Evolutionary conservation across 2,329 filamentous ascomycete genomes (phyloP).

Genomic region (Trichoderma sp.): DNA sequence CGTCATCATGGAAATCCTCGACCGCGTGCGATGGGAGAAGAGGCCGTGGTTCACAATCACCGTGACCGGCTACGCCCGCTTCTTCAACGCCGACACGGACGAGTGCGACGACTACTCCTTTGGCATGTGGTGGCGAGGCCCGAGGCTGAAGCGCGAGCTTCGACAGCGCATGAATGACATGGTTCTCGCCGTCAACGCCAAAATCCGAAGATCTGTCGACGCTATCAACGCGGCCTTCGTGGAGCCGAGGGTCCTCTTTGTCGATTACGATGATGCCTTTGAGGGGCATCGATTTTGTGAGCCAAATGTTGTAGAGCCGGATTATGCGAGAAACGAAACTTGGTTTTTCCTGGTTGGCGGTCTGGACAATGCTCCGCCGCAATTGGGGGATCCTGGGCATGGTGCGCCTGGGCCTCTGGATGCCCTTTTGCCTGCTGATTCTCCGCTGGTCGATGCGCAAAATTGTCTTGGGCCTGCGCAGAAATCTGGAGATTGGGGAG

Average conservation of each 20-base stretch:
- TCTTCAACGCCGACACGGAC: conserved; percentile 51
- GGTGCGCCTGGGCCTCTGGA: background rate
- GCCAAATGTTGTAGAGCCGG: conserved; percentile 47
- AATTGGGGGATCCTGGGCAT: background rate
- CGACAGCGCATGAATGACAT: conserved; percentile 50
- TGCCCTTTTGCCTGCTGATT: conserved; percentile 37
- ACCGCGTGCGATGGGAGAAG: conserved; percentile 50
- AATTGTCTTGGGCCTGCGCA: conserved; percentile 43
- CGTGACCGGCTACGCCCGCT: conserved; percentile 54
- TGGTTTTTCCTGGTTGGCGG: conserved; percentile 56
- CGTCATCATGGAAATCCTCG: conserved; percentile 49
- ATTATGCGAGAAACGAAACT: conserved; percentile 48
- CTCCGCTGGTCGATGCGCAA: conserved; percentile 44
- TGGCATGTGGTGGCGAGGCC: conserved; percentile 51
- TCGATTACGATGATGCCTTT: conserved; percentile 50
- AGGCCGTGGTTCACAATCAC: conserved; percentile 48
- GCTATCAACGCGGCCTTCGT: conserved; percentile 45
- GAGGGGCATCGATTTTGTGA: conserved; percentile 53
- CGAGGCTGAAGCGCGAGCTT: conserved; percentile 46
- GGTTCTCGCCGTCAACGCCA: conserved; percentile 48
- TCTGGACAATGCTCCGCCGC: conserved; percentile 42
- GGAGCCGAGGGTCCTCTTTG: conserved; percentile 47
- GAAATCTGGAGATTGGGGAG: conserved; percentile 48
- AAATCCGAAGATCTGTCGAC: conserved; percentile 44
- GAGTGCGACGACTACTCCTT: conserved; percentile 51